Conservation (phyloP, 169 alveolate species). For the Eimeria praecox region DNA sequence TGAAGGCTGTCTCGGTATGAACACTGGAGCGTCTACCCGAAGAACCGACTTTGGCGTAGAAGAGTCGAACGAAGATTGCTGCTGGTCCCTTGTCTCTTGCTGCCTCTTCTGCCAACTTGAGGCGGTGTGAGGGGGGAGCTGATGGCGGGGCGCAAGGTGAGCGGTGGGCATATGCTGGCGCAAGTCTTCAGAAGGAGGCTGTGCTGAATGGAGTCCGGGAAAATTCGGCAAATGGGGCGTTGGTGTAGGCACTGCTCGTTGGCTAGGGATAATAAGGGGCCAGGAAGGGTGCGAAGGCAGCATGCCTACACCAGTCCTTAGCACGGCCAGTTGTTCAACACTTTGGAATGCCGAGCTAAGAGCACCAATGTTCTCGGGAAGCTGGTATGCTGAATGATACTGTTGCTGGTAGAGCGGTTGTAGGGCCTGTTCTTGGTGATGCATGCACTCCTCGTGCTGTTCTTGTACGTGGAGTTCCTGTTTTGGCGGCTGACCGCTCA, state of each 20-base stretch:
- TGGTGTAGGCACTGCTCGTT: neutral
- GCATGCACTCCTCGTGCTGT: neutral
- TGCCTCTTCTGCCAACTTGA: neutral
- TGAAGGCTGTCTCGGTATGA: neutral
- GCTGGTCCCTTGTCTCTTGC: neutral
- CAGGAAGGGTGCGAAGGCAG: neutral
- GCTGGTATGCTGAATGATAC: neutral
- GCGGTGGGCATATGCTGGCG: neutral
- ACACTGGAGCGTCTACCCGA: neutral
- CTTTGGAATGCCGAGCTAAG: neutral
- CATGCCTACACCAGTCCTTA: neutral
- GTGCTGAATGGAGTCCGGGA: neutral
- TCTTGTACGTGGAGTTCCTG: neutral
- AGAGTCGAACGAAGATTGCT: neutral
- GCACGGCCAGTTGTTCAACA: neutral
- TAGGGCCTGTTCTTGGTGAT: neutral
- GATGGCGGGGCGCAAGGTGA: neutral
- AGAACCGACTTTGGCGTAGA: neutral
- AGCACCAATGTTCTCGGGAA: neutral
- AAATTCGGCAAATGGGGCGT: neutral
- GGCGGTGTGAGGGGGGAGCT: neutral
- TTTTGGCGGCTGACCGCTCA: neutral
- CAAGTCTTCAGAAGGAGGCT: neutral
- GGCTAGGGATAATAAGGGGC: neutral
- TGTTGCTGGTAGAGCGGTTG: neutral